A percentile compares a stretch with the other conserved stretches of the same genome.
Evolutionary conservation across 345 rosid species (phyloP).

Genomic region (Luvunga scandens): DNA sequence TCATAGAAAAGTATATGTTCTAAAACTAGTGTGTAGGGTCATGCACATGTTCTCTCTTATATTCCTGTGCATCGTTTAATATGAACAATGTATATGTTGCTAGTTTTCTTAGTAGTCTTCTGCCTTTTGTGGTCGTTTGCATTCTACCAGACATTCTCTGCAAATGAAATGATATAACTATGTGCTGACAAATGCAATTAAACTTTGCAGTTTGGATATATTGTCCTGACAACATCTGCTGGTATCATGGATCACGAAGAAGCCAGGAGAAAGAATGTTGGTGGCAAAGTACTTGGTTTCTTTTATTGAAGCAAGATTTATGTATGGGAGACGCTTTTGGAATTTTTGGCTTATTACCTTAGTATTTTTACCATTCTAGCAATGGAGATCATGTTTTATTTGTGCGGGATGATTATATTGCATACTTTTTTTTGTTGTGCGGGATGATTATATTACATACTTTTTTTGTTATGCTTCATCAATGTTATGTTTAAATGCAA

Average conservation of each 20-base stretch:
- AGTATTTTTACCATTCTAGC: neutral
- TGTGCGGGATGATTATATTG: neutral
- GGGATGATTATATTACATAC: neutral
- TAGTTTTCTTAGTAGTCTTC: neutral
- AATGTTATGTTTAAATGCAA: neutral
- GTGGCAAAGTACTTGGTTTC: conserved; percentile 82
- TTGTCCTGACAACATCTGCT: conserved; percentile 78
- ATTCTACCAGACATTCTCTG: neutral
- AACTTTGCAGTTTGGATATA: conserved; percentile 64
- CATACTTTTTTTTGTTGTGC: neutral
- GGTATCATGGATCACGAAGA: conserved; percentile 94
- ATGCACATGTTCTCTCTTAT: neutral
- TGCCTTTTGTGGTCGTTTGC: neutral
- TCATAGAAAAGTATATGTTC: neutral
- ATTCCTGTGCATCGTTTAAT: neutral
- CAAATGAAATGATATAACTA: neutral
- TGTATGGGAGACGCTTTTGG: neutral
- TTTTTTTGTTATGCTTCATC: neutral
- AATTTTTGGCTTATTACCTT: conserved; percentile 17
- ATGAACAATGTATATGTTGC: neutral
- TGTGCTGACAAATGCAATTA: neutral
- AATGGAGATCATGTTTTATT: conserved; percentile 5
- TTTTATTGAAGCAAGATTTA: conserved; percentile 39
- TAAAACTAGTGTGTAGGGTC: neutral
- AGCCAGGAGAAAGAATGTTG: conserved; percentile 84